These are phyloP conservation scores for Lactuca saligna DNA, from an alignment of 129 eudicot species.

Conservation along the genomic window DNA sequence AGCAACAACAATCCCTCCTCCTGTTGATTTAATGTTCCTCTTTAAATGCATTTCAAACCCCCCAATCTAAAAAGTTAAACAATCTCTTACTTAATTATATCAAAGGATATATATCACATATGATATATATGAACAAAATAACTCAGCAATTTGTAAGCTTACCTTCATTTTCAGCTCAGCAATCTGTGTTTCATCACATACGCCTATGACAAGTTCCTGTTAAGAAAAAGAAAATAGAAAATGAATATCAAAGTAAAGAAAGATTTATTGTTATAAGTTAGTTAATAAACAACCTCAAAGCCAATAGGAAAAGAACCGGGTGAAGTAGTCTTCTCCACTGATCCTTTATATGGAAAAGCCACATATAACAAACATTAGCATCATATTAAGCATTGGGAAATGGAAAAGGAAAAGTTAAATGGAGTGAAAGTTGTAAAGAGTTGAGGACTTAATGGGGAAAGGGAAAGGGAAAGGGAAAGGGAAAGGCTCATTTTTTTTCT, in stretches of 20 bases:
- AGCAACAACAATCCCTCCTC: constrained; percentile 46
- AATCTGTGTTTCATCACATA: constrained; percentile 85
- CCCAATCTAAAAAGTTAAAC: constrained; percentile 52
- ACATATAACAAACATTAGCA: constrained; percentile 5
- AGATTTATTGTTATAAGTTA: constrained; percentile 7
- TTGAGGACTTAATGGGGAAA: too few relatives aligned
- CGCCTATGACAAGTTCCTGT: constrained; percentile 71
- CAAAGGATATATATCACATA: too few relatives aligned
- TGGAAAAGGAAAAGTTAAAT: too few relatives aligned
- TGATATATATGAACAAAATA: too few relatives aligned
- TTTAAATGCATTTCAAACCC: constrained; percentile 89
- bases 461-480: too few relatives aligned
- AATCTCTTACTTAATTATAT: background rate
- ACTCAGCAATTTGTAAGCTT: background rate
- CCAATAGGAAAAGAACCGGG: constrained; percentile 60
- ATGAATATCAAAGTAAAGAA: background rate
- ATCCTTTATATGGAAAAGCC: constrained; percentile 34
- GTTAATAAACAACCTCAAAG: constrained; percentile 53
- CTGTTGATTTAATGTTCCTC: constrained; percentile 61
- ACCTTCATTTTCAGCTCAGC: constrained; percentile 92
- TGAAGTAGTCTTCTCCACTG: constrained; percentile 47
- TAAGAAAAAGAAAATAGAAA: constrained; percentile 1
- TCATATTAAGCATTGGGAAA: background rate
- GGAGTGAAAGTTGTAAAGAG: background rate
- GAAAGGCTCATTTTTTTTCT: too few relatives aligned